Percentiles rank a stretch among this genome's conserved stretches.
phyloP scores from a whole-genome alignment of 768 basidiomycete species.

The Hemileccinum rubropunctum region DNA sequence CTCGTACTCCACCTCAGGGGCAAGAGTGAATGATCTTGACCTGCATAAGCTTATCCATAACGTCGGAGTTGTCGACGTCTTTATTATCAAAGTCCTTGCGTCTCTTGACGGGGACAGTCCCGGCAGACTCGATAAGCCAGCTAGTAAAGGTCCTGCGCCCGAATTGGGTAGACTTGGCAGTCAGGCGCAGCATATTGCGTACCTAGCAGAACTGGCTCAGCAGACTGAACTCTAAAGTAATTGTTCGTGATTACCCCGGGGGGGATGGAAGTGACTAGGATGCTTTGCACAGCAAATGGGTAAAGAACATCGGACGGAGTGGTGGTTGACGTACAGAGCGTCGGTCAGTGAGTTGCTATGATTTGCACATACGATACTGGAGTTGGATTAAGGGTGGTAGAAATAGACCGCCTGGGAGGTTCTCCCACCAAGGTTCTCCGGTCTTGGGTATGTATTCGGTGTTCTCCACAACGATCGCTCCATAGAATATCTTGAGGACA shows the following conservation, averaged over 20 bases:
- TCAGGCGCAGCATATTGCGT: constrained; percentile 78
- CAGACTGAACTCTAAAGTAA: constrained; percentile 1
- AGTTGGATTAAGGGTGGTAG: neutral
- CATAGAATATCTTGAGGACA: constrained; percentile 90
- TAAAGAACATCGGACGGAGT: neutral
- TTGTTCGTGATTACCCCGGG: constrained; percentile 44
- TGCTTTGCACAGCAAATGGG: constrained; percentile 34
- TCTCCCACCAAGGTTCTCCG: constrained; percentile 68
- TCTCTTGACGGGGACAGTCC: constrained; percentile 80
- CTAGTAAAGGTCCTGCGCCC: constrained; percentile 81
- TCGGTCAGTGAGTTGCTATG: constrained; percentile 87
- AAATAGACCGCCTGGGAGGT: neutral
- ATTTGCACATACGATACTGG: constrained; percentile 80
- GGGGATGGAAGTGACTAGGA: constrained; percentile 74
- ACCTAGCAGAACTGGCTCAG: constrained; percentile 39
- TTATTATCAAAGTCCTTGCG: constrained; percentile 63
- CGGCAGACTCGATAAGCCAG: constrained; percentile 87
- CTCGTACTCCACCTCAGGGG: constrained; percentile 1
- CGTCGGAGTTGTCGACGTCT: constrained; percentile 60
- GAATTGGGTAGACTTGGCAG: constrained; percentile 87
- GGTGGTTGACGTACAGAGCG: constrained; percentile 60
- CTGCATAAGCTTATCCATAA: constrained; percentile 67
- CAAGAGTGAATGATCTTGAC: constrained; percentile 32
- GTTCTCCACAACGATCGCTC: constrained; percentile 83
- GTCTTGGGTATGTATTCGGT: constrained; percentile 64